Base-by-base conservation (phyloP, 176 grass and related monocot genomes). In the bread wheat (Triticum aestivum) region DNA sequence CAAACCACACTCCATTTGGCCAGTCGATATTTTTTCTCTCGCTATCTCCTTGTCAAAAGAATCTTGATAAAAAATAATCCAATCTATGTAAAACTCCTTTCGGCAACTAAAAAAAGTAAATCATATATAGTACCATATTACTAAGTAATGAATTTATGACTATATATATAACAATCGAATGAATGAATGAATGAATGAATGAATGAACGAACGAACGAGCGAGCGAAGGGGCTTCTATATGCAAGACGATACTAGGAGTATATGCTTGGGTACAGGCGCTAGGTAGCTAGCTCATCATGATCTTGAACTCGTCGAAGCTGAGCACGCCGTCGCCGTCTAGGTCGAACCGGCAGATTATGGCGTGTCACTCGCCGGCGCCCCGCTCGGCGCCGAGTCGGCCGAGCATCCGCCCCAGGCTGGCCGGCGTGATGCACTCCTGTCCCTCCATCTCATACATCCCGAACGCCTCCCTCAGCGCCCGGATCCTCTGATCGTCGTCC, bases 361-460 rank as follows among this genome's bases (percentile, higher is more conserved):
- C 64, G 11, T 5, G 64, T 29, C 65, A 76, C 38, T 85, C 41
- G 41, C 41, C 9, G 9, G 9, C 41, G 41, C 41, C 41, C 18
- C 13, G 26, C n/a, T 67, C 73, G 0, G 27, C 7, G 0, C 83
- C 83, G 20, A 85, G 61, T 11, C 26, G 33, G 4, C 61, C 23
- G 7, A 85, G 73, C 58, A 30, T 85, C 20, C 41, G 61, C 2
- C 5, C 33, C 0, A 78, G 73, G 83, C 83, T 85, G 27, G 8
- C n/a, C 39, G 73, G 73, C 41, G 83, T 85, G 73, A 85, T 85
- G 59, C 59, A 78, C 1, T 61, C 61, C 7, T 67, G 11, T 4
- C 73, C 73, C 5, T 85, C 61, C 72, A 85, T 85, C 83, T 86
- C 88, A 74, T 90, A 90, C 89, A 90, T 73, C 1, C 20, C 54